These are phyloP conservation scores for Tricholomella constricta DNA, from an alignment of 768 basidiomycete genomes.

Conservation along the genomic window DNA sequence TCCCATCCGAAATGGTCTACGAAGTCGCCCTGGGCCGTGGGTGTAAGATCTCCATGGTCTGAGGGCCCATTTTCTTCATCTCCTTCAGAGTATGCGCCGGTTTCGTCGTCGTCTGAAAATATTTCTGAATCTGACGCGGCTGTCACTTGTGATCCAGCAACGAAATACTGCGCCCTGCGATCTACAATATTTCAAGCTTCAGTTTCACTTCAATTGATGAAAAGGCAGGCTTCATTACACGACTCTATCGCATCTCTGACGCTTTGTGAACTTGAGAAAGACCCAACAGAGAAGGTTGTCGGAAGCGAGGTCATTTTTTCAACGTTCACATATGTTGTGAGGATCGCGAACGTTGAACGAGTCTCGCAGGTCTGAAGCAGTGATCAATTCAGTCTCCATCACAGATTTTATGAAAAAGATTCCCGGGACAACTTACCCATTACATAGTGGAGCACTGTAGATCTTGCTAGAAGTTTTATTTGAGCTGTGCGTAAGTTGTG, in stretches of 20 bases:
- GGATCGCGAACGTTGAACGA: background rate
- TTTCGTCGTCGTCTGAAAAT: constrained; percentile 43
- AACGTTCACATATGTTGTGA: background rate
- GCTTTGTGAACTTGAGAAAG: constrained; percentile 49
- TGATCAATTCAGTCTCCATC: no score
- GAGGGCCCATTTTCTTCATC: constrained; percentile 26
- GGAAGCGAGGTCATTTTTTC: constrained; percentile 48
- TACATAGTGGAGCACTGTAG: no score
- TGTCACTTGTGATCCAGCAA: constrained; percentile 60
- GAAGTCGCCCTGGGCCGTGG: constrained; percentile 15
- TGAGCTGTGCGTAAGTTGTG: no score
- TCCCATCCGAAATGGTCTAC: constrained; percentile 24
- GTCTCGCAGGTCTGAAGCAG: no score
- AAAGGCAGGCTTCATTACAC: constrained; percentile 36
- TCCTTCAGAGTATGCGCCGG: constrained; percentile 20
- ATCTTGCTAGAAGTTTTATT: no score
- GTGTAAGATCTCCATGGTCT: constrained; percentile 14
- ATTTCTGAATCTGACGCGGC: constrained; percentile 42
- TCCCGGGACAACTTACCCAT: no score
- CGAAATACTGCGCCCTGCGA: constrained; percentile 66
- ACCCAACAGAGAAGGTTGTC: constrained; percentile 44
- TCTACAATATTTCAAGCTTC: constrained; percentile 48
- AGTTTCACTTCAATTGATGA: background rate
- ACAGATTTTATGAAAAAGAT: no score
- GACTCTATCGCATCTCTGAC: constrained; percentile 61